Evolutionary conservation across 345 rosid species (phyloP).

Genomic region (Erucastrum elatum): DNA sequence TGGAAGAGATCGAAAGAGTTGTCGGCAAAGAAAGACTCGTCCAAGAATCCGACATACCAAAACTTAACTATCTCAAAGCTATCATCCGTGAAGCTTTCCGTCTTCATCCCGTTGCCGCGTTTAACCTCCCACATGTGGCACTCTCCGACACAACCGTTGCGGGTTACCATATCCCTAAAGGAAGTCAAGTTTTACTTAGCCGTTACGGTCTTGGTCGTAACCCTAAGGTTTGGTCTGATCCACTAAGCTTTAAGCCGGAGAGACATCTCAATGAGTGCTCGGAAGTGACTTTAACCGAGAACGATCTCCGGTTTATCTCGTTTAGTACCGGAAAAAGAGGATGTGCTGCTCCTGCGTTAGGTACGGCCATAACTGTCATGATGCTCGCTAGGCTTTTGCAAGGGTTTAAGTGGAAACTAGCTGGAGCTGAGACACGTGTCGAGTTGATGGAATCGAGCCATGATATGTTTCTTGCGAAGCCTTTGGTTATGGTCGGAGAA

Average conservation of each 20-base stretch:
- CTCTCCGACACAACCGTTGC: constrained; percentile 42
- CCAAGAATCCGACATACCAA: constrained; percentile 50
- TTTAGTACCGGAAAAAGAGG: constrained; percentile 54
- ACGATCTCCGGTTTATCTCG: constrained; percentile 49
- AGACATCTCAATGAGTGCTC: constrained; percentile 34
- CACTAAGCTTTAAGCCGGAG: constrained; percentile 40
- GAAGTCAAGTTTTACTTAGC: constrained; percentile 50
- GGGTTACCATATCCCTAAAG: constrained; percentile 44
- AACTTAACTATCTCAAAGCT: constrained; percentile 47
- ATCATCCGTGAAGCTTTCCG: constrained; percentile 45
- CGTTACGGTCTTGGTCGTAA: constrained; percentile 49
- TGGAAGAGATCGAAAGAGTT: constrained; percentile 46
- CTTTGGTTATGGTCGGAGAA: constrained; percentile 38
- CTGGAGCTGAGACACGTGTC: constrained; percentile 24
- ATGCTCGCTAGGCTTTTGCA: constrained; percentile 51
- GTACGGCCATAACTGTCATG: constrained; percentile 49
- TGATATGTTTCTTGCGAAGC: constrained; percentile 38
- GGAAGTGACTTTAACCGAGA: constrained; percentile 40
- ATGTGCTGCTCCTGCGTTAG: constrained; percentile 44
- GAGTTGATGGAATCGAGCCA: constrained; percentile 38
- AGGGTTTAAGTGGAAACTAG: constrained; percentile 46
- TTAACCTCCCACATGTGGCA: constrained; percentile 48
- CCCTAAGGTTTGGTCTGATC: constrained; percentile 44
- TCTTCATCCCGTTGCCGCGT: constrained; percentile 51
- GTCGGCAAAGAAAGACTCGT: constrained; percentile 50